These are phyloP conservation scores for Gypsophila paniculata DNA, from an alignment of 179 eudicot species.

Conservation along the genomic window DNA sequence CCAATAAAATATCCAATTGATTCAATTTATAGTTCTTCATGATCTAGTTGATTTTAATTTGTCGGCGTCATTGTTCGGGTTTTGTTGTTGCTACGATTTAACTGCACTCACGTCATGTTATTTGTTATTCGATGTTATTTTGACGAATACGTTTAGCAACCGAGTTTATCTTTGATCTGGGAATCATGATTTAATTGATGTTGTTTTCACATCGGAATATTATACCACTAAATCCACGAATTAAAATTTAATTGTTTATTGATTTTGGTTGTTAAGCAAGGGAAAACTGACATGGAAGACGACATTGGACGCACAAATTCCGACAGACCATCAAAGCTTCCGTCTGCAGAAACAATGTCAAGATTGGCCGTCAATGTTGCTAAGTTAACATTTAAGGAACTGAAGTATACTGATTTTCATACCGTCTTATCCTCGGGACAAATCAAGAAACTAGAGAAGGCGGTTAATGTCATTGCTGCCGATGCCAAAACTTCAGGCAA, in stretches of 20 bases:
- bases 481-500: constrained; percentile 15
- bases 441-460: constrained; percentile 32
- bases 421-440: constrained; percentile 23
- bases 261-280: constrained; percentile 4
- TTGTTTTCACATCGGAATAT: neutral
- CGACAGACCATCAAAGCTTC: neutral
- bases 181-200: neutral
- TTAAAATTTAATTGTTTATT: neutral
- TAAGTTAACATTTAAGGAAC: constrained; percentile 28
- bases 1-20: neutral
- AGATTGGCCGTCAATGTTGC: constrained; percentile 30
- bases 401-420: constrained; percentile 24
- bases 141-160: too few species aligned
- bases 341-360: constrained; percentile 8
- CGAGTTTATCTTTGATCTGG: too few species aligned
- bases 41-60: too few species aligned
- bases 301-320: constrained; percentile 6
- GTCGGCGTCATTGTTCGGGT: too few species aligned
- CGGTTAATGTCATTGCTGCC: constrained; percentile 17
- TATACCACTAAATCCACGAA: neutral
- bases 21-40: too few species aligned
- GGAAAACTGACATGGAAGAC: constrained; percentile 17
- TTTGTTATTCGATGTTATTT: too few species aligned
- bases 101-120: too few species aligned
- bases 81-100: too few species aligned